phyloP scores from a whole-genome alignment of 352 stramenopile genomes.

The Peronospora tabacina region DNA sequence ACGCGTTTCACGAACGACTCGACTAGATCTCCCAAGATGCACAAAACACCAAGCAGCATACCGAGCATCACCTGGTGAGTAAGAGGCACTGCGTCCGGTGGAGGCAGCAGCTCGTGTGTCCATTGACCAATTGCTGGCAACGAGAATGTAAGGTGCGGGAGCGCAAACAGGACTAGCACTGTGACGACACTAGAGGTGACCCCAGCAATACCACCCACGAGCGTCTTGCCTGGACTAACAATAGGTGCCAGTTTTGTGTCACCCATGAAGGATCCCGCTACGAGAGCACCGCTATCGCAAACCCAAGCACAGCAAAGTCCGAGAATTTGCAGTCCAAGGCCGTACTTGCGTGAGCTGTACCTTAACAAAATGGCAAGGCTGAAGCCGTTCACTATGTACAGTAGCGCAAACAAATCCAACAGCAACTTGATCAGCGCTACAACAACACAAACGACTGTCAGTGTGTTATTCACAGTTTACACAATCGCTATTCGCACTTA shows the following conservation, averaged over 20 bases:
- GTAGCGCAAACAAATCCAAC: slow-evolving; percentile 47
- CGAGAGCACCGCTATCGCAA: slow-evolving; percentile 54
- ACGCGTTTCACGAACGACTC: slow-evolving; percentile 70
- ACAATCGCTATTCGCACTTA: slow-evolving; percentile 16
- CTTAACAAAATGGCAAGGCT: slow-evolving; percentile 54
- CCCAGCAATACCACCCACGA: slow-evolving; percentile 45
- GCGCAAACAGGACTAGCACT: slow-evolving; percentile 37
- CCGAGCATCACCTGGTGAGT: slow-evolving; percentile 42
- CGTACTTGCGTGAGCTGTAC: slow-evolving; percentile 35
- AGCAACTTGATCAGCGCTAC: slow-evolving; percentile 30
- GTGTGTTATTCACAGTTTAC: background rate
- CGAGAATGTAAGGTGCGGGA: slow-evolving; percentile 16
- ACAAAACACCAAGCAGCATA: slow-evolving; percentile 41
- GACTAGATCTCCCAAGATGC: slow-evolving; percentile 54
- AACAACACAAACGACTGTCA: slow-evolving; percentile 6
- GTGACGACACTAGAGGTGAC: slow-evolving; percentile 43
- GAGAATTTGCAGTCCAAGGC: slow-evolving; percentile 55
- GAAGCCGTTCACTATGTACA: slow-evolving; percentile 58
- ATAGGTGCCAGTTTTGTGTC: slow-evolving; percentile 45
- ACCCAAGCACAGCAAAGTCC: slow-evolving; percentile 57
- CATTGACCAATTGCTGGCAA: slow-evolving; percentile 11
- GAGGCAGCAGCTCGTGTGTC: slow-evolving; percentile 24
- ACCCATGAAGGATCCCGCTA: slow-evolving; percentile 50
- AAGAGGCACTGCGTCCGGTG: slow-evolving; percentile 22
- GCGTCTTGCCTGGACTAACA: slow-evolving; percentile 66